These are phyloP conservation scores for Taphrina betulina DNA, from an alignment of 1,139 yeast genomes.

Conservation along the genomic window DNA sequence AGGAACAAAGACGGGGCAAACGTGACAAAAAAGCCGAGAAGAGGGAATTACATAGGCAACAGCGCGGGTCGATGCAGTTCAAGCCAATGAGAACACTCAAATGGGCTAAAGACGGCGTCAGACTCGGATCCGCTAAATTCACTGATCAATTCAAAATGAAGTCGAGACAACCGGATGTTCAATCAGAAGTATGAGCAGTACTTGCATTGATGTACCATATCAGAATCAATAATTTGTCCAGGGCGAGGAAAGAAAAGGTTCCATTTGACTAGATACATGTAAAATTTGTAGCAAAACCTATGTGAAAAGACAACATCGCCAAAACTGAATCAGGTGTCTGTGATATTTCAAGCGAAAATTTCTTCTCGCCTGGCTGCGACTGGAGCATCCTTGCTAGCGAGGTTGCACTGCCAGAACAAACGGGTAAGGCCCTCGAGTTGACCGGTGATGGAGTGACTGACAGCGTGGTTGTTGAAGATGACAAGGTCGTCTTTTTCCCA, in stretches of 20 bases:
- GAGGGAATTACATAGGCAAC: conserved; percentile 2
- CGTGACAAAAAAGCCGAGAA: no score
- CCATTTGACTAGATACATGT: no score
- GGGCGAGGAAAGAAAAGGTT: not conserved
- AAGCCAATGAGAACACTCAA: conserved; percentile 13
- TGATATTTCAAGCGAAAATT: not conserved
- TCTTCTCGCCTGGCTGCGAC: conserved; percentile 28
- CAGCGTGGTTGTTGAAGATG: conserved; percentile 81
- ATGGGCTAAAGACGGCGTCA: conserved; percentile 19
- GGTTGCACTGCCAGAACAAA: conserved; percentile 89
- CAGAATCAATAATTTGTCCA: not conserved
- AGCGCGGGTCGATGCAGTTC: conserved; percentile 22
- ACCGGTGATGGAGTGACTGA: conserved; percentile 87
- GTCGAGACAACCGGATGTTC: conserved; percentile 9
- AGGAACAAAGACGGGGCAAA: no score
- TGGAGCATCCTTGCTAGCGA: conserved; percentile 78
- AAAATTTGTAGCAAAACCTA: no score
- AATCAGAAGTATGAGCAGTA: not conserved
- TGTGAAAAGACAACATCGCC: no score
- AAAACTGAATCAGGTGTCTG: not conserved
- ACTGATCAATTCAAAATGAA: not conserved
- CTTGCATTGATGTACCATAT: not conserved
- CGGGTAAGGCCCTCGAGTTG: conserved; percentile 77
- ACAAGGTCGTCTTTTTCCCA: conserved; percentile 84
- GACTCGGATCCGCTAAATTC: conserved; percentile 8